These are phyloP conservation scores for Linum trigynum DNA, from an alignment of 345 rosid genomes.

Conservation along the genomic window DNA sequence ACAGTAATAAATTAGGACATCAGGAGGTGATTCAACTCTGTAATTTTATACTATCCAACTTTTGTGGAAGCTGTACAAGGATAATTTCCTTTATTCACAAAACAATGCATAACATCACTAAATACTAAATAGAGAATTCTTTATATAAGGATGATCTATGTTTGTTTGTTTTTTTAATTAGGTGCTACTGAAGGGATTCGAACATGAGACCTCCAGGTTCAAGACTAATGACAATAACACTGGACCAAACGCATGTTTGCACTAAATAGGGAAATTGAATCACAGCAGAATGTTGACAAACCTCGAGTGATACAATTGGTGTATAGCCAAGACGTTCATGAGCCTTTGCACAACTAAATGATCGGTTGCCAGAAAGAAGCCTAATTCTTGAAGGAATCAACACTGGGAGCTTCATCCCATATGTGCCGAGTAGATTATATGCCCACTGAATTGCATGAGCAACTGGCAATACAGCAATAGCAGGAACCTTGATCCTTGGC, in stretches of 20 bases:
- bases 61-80: too few relatives aligned
- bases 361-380: conserved; percentile 70
- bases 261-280: background rate
- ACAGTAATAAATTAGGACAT: too few relatives aligned
- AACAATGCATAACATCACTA: too few relatives aligned
- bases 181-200: too few relatives aligned
- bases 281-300: conserved; percentile 20
- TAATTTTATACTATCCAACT: too few relatives aligned
- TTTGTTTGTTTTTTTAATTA: too few relatives aligned
- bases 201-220: too few relatives aligned
- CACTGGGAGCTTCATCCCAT: conserved; percentile 87
- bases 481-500: conserved; percentile 84
- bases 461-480: conserved; percentile 66
- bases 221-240: too few relatives aligned
- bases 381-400: conserved; percentile 85
- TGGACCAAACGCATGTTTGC: background rate
- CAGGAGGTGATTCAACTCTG: too few relatives aligned
- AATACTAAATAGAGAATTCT: too few relatives aligned
- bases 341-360: conserved; percentile 70
- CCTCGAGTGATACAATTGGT: conserved; percentile 76
- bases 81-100: too few relatives aligned
- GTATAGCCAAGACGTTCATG: conserved; percentile 73
- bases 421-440: conserved; percentile 61
- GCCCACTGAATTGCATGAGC: conserved; percentile 60
- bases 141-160: too few relatives aligned